Evolutionary conservation across 768 basidiomycete genomes (phyloP), one percentile per base, ranked within the genome.

Genomic region (Leccinum subtestaceum): DNA sequence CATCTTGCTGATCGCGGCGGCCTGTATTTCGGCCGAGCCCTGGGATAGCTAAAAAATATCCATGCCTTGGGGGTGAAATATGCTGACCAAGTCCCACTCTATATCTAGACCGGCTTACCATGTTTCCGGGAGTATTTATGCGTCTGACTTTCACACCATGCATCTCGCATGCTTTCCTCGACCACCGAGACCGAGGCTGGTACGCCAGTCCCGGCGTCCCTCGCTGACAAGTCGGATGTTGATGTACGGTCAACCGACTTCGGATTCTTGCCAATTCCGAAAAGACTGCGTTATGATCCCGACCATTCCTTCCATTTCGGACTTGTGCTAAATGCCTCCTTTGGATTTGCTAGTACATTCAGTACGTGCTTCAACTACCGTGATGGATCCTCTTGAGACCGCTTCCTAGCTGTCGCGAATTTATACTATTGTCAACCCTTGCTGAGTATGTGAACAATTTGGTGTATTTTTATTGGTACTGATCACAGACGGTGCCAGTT

Each of bases 361-460:
- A 62, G 71, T 74, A 46, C 49, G 72, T 60, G 13, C 23, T 25
- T 12, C 9, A 23, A 8, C 4, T n/a, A 4, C 7, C 5, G 6
- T 6, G 34, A 21, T 3, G 6, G n/a, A 43, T 31, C 27, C 7
- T 31, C 32, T 21, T 61, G n/a, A 68, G 13, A 12, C 32, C 29
- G 43, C n/a, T 43, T 32, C 3, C 7, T 17, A 88, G 87, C 75
- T 46, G 85, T 85, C 13, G 81, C 84, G n/a, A 93, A 93, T 66
- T 69, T 93, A 50, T 93, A 93, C 67, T 94, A 93, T 63, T 89
- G 86, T 60, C 89, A 91, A 74, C 91, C 91, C 0, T 69, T 94
- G 64, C 74, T 93, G 13, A 89, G 91, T 84, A 69, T 62, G 80
- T 75, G 60, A 34, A 62, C 15, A 0, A 2, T 19, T 8, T 27